phyloP scores from a whole-genome alignment of 495 filamentous ascomycete species.

The Staphylotrichum longicolle region DNA sequence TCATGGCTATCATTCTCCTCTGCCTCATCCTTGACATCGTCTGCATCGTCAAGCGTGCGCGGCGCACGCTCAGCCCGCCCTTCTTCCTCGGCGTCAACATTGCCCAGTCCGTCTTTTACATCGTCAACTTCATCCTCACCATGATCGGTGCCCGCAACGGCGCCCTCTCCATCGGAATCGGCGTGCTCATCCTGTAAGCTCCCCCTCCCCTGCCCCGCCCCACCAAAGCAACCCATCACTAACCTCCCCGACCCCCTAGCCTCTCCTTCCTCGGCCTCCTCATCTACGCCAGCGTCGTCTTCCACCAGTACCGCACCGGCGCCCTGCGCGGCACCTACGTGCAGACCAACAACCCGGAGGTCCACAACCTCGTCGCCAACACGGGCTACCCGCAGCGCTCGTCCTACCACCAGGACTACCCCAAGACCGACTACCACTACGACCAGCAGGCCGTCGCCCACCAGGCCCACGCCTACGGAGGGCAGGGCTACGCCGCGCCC shows the following conservation, averaged over 20 bases:
- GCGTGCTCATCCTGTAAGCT: slow-evolving; percentile 28
- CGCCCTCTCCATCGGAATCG: slow-evolving; percentile 9
- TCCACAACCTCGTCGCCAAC: slow-evolving; percentile 14
- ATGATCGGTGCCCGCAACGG: slow-evolving; percentile 21
- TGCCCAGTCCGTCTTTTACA: slow-evolving; percentile 28
- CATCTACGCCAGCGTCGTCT: slow-evolving; percentile 32
- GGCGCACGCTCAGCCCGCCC: slow-evolving; percentile 30
- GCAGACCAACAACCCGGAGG: slow-evolving; percentile 15
- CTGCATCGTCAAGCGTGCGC: slow-evolving; percentile 35
- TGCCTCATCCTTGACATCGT: slow-evolving; percentile 34
- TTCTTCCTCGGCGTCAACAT: slow-evolving; percentile 35
- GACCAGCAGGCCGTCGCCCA: neutral
- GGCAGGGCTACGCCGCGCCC: neutral
- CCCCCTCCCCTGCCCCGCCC: neutral
- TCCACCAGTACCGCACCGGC: slow-evolving; percentile 31
- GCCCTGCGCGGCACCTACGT: slow-evolving; percentile 18
- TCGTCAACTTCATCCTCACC: slow-evolving; percentile 27
- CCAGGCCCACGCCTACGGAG: neutral
- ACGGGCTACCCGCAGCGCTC: slow-evolving; percentile 15
- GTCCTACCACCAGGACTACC: slow-evolving; percentile 13
- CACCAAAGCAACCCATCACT: neutral
- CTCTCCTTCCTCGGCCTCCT: slow-evolving; percentile 37
- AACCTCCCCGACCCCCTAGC: slow-evolving; percentile 14
- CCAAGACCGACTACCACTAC: slow-evolving; percentile 12
- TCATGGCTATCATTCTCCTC: slow-evolving; percentile 25